phyloP scores from a whole-genome alignment of 768 basidiomycete species.

The Kwoniella europaea region DNA sequence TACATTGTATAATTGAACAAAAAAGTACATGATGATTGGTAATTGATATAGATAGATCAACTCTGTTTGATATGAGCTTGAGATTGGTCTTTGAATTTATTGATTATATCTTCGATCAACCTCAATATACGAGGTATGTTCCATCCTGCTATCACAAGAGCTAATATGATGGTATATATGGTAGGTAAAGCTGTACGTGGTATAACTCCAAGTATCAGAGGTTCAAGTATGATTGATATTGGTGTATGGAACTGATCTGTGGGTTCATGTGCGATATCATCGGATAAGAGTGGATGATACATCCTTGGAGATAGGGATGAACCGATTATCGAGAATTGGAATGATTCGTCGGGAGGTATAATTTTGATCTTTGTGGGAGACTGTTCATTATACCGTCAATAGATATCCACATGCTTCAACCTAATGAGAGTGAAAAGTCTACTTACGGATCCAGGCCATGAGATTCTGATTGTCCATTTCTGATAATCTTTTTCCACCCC shows the following conservation, averaged over 20 bases:
- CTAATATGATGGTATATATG: conserved; percentile 23
- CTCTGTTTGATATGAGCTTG: no score
- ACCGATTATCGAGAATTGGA: neutral
- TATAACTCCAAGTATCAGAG: conserved; percentile 33
- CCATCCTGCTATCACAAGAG: conserved; percentile 17
- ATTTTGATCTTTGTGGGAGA: conserved; percentile 8
- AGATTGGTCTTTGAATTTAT: neutral
- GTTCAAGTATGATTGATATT: conserved; percentile 5
- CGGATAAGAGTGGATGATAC: neutral
- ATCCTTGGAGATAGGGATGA: conserved; percentile 6
- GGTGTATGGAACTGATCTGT: conserved; percentile 2
- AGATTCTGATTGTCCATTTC: conserved; percentile 40
- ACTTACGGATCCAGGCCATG: conserved; percentile 49
- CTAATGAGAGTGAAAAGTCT: no score
- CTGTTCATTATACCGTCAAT: neutral
- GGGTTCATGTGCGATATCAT: neutral
- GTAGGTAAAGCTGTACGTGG: conserved; percentile 39
- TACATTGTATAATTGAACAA: no score
- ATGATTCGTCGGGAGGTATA: neutral
- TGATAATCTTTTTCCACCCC: neutral
- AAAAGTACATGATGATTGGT: no score
- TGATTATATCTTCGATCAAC: conserved; percentile 12
- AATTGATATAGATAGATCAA: no score
- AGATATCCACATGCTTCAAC: neutral
- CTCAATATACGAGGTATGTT: conserved; percentile 28